These are phyloP conservation scores for Nicotiana obtusifolia DNA, from an alignment of 257 asterid genomes.

Conservation along the genomic window DNA sequence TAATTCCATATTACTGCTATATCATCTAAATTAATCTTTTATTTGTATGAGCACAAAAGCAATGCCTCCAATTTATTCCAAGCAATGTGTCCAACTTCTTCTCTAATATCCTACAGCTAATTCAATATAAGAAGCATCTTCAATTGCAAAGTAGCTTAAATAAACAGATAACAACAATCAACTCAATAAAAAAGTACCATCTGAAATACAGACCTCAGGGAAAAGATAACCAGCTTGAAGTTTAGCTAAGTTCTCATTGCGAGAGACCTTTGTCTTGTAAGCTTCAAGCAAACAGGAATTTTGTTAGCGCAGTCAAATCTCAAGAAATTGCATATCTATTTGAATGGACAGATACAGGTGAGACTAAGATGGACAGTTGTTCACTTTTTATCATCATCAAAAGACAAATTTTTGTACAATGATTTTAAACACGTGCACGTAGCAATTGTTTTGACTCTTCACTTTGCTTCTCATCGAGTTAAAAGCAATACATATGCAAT, in stretches of 20 bases:
- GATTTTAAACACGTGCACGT: neutral
- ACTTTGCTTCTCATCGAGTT: neutral
- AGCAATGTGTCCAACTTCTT: neutral
- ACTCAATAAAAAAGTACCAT: constrained; percentile 7
- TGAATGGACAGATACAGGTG: neutral
- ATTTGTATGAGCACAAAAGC: neutral
- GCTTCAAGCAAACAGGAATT: constrained; percentile 42
- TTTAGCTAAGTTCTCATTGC: constrained; percentile 78
- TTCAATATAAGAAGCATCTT: neutral
- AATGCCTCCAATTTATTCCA: neutral
- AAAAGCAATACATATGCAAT: neutral
- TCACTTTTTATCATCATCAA: neutral
- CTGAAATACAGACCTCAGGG: constrained; percentile 63
- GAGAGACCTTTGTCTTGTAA: constrained; percentile 68
- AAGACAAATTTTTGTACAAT: neutral
- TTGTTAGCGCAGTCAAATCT: constrained; percentile 13
- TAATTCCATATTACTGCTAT: neutral
- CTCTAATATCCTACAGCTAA: neutral
- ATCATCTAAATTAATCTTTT: neutral
- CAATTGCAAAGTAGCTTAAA: constrained; percentile 8
- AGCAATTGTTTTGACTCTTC: neutral
- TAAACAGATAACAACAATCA: neutral
- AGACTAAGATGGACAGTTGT: neutral
- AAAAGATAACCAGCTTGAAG: constrained; percentile 98
- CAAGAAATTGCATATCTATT: neutral